A percentile compares a stretch with the other conserved stretches of the same genome.
Evolutionary conservation across 768 basidiomycete species (phyloP).

Genomic region (Rubroboletus pulcherrimus): DNA sequence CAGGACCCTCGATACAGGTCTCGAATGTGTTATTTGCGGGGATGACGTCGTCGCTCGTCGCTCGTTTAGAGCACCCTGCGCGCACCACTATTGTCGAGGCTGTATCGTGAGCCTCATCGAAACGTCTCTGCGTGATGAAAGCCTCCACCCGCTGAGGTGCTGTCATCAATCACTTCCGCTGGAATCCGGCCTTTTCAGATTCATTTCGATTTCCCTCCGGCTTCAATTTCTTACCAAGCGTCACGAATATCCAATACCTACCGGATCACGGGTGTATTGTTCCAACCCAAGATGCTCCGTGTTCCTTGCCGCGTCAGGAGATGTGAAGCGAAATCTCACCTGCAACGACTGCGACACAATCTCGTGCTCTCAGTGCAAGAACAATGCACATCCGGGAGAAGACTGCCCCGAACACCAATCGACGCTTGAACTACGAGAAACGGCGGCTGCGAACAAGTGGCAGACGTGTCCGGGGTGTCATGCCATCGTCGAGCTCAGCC

Average conservation of each 20-base stretch:
- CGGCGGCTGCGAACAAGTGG: constrained; percentile 48
- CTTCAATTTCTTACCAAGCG: constrained; percentile 39
- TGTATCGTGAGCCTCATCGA: constrained; percentile 43
- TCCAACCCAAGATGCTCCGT: constrained; percentile 46
- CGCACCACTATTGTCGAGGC: constrained; percentile 43
- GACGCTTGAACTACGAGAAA: constrained; percentile 39
- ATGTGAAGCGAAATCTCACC: constrained; percentile 12
- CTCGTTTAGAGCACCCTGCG: constrained; percentile 41
- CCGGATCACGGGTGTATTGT: constrained; percentile 47
- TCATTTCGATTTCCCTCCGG: constrained; percentile 29
- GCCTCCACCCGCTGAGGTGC: constrained; percentile 50
- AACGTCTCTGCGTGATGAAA: constrained; percentile 45
- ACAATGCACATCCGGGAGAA: constrained; percentile 37
- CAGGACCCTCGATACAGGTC: not conserved
- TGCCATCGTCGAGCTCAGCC: constrained; percentile 50
- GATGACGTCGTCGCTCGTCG: constrained; percentile 28
- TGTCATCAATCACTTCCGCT: constrained; percentile 39
- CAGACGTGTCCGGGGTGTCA: constrained; percentile 62
- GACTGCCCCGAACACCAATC: constrained; percentile 43
- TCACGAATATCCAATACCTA: constrained; percentile 42
- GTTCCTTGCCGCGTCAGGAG: constrained; percentile 45
- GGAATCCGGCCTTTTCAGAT: constrained; percentile 19
- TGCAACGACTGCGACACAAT: constrained; percentile 41
- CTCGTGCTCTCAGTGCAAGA: constrained; percentile 51
- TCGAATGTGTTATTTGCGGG: constrained; percentile 40